These are phyloP conservation scores for Phytophthora megakarya DNA, from an alignment of 352 stramenopile genomes.

Conservation along the genomic window DNA sequence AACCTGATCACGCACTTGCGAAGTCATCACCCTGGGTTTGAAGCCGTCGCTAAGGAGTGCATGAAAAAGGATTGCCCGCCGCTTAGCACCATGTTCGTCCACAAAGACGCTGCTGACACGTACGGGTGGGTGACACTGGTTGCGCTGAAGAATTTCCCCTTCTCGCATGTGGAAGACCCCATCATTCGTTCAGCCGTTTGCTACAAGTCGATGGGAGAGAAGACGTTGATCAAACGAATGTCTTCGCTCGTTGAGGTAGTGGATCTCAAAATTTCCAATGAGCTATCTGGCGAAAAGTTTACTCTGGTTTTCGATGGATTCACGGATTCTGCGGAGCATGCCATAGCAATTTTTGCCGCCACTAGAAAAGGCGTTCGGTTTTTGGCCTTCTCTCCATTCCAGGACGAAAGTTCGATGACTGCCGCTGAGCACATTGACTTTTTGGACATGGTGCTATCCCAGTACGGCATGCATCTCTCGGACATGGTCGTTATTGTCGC, in stretches of 20 bases:
- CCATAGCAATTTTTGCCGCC: conserved; percentile 8
- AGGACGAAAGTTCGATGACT: conserved; percentile 2
- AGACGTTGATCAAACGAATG: conserved; percentile 7
- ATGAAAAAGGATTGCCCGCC: not conserved
- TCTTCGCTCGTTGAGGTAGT: not conserved
- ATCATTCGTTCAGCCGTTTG: not conserved
- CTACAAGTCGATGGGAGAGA: conserved; percentile 3
- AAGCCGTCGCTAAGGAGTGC: not conserved
- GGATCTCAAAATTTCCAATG: not conserved
- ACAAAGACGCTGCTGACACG: conserved; percentile 5
- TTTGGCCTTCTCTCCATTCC: conserved; percentile 11
- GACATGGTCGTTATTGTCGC: conserved; percentile 8
- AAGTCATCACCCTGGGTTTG: not conserved
- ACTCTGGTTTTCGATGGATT: conserved; percentile 4
- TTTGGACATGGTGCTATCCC: conserved; percentile 2
- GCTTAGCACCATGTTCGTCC: conserved; percentile 1
- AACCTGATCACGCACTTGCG: not conserved
- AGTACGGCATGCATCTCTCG: conserved; percentile 1
- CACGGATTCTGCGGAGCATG: conserved; percentile 2
- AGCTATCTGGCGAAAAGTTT: conserved; percentile 1
- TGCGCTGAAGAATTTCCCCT: conserved; percentile 7
- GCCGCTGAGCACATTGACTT: conserved; percentile 10
- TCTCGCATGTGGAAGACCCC: not conserved
- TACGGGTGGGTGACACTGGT: conserved; percentile 9
- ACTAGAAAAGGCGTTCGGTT: conserved; percentile 10